These are phyloP conservation scores for Phytophthora cajani DNA, from an alignment of 352 stramenopile genomes.

Conservation along the genomic window DNA sequence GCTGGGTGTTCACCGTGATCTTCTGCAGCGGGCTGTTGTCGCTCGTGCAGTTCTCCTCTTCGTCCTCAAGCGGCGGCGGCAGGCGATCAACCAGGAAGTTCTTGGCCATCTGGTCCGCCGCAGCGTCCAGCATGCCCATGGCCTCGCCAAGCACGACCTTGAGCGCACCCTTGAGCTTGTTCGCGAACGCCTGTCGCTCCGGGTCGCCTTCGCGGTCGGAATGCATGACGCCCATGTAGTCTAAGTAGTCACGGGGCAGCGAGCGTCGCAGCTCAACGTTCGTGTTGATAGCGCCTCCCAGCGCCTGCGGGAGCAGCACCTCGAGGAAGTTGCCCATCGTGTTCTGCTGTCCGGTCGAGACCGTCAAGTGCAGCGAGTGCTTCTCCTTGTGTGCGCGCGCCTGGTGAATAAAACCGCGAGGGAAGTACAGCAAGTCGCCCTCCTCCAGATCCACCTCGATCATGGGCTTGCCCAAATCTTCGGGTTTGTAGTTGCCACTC, in stretches of 20 bases:
- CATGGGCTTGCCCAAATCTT: constrained; percentile 79
- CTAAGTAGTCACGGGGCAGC: constrained; percentile 86
- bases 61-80: constrained; percentile 72
- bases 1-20: constrained; percentile 80
- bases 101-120: constrained; percentile 84
- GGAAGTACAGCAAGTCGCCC: constrained; percentile 93
- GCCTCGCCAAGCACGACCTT: constrained; percentile 68
- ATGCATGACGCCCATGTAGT: constrained; percentile 91
- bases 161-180: constrained; percentile 63
- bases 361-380: constrained; percentile 89
- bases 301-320: constrained; percentile 63
- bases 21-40: constrained; percentile 82
- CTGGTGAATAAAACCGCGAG: constrained; percentile 90
- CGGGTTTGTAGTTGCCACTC: constrained; percentile 78
- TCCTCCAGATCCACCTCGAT: constrained; percentile 85
- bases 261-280: constrained; percentile 72
- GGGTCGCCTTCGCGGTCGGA: constrained; percentile 65
- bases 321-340: constrained; percentile 81
- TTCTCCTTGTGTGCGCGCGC: constrained; percentile 62
- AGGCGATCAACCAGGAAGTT: constrained; percentile 83
- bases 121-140: constrained; percentile 76
- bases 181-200: constrained; percentile 53
- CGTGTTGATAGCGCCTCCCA: constrained; percentile 61
- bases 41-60: constrained; percentile 83
- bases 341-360: constrained; percentile 91